Percentiles rank a stretch among this genome's conserved stretches.
Evolutionary conservation across 345 rosid species (phyloP).

Genomic region (Linum usitatissimum): DNA sequence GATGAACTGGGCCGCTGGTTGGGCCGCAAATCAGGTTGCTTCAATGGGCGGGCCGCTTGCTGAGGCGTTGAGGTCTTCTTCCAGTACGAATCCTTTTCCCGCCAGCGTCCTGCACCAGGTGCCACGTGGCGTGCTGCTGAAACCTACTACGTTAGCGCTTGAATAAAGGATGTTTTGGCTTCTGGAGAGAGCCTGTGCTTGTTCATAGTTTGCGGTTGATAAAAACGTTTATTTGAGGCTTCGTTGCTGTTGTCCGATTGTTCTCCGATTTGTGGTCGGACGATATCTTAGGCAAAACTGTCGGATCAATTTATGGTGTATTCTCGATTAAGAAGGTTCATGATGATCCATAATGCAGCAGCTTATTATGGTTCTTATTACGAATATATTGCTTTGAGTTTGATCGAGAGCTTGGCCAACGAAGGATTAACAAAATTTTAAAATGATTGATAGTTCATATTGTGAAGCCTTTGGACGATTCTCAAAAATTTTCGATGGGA

Average conservation of each 20-base stretch:
- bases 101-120: constrained; percentile 68
- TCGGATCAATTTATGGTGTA: too few species aligned
- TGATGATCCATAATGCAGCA: too few species aligned
- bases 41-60: constrained; percentile 92
- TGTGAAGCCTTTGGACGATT: too few species aligned
- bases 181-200: background rate
- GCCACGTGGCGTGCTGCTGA: constrained; percentile 29
- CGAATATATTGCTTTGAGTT: too few species aligned
- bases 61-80: constrained; percentile 57
- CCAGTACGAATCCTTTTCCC: constrained; percentile 49
- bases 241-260: background rate
- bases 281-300: too few species aligned
- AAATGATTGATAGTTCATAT: too few species aligned
- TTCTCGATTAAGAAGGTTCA: too few species aligned
- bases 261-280: background rate
- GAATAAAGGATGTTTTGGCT: background rate
- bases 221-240: background rate
- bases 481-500: too few species aligned
- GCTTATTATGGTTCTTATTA: too few species aligned
- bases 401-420: too few species aligned
- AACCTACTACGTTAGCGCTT: constrained; percentile 24
- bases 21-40: constrained; percentile 40
- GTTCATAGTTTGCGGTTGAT: background rate
- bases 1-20: constrained; percentile 47
- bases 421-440: too few species aligned